phyloP scores from a whole-genome alignment of 169 alveolate species.

The Plasmodium fragile region DNA sequence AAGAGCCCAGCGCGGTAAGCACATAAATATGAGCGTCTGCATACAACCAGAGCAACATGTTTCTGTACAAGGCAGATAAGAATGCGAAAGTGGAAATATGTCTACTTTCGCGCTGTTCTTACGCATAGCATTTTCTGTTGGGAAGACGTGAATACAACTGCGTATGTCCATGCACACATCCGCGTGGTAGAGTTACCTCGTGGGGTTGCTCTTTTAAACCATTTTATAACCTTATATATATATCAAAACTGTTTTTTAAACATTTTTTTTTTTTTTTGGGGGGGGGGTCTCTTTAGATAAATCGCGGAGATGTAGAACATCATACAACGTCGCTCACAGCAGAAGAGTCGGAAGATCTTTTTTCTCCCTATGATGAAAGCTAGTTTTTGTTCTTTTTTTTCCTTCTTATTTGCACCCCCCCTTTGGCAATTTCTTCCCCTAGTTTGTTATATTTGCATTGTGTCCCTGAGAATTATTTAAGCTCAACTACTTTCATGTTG shows the following conservation, averaged over 20 bases:
- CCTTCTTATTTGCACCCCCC: not conserved
- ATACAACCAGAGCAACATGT: not conserved
- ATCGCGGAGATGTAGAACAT: not conserved
- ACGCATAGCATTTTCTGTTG: not conserved
- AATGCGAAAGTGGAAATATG: not conserved
- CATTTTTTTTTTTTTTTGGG: not conserved
- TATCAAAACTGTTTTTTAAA: not conserved
- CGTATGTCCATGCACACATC: not conserved
- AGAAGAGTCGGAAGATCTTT: conserved; percentile 22
- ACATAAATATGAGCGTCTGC: not conserved
- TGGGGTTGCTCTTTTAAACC: not conserved
- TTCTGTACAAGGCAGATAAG: not conserved
- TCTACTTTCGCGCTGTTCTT: not conserved
- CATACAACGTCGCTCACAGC: not conserved
- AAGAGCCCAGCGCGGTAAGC: conserved; percentile 13
- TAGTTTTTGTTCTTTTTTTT: conserved; percentile 22
- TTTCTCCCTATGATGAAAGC: conserved; percentile 72
- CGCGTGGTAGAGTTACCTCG: not conserved
- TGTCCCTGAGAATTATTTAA: not conserved
- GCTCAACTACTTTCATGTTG: not conserved
- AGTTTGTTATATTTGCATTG: not conserved
- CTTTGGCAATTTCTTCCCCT: not conserved
- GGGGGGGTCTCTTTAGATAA: not conserved
- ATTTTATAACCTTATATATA: not conserved
- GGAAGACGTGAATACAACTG: not conserved